A percentile compares a stretch with the other conserved stretches of the same genome.
These are phyloP conservation scores for Closterium sp. DNA, from an alignment of 139 green algal genomes.

Conservation along the genomic window DNA sequence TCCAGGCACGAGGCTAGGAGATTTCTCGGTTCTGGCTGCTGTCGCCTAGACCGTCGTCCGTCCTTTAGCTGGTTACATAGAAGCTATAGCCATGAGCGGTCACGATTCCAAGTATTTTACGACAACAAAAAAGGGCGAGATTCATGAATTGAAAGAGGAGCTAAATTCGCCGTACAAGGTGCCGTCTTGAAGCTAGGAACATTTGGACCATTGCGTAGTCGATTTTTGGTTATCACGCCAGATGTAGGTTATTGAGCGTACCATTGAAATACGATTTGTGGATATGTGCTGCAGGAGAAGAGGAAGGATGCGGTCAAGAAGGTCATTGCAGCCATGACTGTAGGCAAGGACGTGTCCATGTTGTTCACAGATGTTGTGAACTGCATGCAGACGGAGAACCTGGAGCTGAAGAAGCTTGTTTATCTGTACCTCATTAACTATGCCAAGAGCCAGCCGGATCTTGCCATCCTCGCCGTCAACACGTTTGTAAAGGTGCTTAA, in stretches of 20 bases:
- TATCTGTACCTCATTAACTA: conserved; percentile 99
- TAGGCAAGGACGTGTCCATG: conserved; percentile 94
- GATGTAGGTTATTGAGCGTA: background rate
- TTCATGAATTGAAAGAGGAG: conserved; percentile 94
- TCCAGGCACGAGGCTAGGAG: background rate
- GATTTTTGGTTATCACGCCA: background rate
- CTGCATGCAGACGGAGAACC: conserved; percentile 93
- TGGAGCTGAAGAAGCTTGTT: conserved; percentile 96
- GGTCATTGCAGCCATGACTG: conserved; percentile 92
- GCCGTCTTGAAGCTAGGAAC: background rate
- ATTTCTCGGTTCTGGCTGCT: background rate
- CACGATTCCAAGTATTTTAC: conserved; percentile 83
- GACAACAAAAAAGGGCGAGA: conserved; percentile 93
- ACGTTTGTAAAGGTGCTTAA: conserved; percentile 96
- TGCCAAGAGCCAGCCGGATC: conserved; percentile 95
- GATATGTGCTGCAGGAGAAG: conserved; percentile 58
- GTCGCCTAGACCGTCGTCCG: background rate
- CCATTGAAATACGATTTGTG: background rate
- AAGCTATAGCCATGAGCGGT: background rate
- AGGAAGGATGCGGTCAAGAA: conserved; percentile 98
- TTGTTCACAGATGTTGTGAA: conserved; percentile 97
- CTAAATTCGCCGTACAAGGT: conserved; percentile 78
- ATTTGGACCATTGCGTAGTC: background rate
- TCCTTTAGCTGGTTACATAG: background rate
- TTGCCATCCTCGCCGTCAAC: conserved; percentile 99